These are phyloP conservation scores for Tricharina praecox DNA, from an alignment of 495 filamentous ascomycete genomes.

Conservation along the genomic window DNA sequence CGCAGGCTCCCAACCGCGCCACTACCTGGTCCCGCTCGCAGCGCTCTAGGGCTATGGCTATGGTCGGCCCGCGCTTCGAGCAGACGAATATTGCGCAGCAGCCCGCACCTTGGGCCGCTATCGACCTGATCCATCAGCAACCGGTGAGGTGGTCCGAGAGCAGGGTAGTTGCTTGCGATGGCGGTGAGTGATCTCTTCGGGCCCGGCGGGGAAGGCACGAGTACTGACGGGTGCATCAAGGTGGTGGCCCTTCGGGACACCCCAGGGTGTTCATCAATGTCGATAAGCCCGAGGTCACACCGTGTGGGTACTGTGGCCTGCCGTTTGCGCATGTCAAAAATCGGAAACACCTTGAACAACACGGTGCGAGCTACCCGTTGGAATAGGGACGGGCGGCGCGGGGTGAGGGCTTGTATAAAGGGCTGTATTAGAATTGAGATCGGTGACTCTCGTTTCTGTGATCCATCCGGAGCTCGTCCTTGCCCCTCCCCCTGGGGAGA, in stretches of 20 bases:
- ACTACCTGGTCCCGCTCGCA: constrained; percentile 71
- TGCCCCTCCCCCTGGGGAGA: no score
- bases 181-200: constrained; percentile 38
- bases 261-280: constrained; percentile 92
- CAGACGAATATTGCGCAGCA: constrained; percentile 84
- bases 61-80: constrained; percentile 89
- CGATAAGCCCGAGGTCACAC: constrained; percentile 84
- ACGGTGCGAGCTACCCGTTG: constrained; percentile 5
- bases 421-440: constrained; percentile 5
- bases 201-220: no score
- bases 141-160: constrained; percentile 83
- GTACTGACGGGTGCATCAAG: no score
- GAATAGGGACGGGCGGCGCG: neutral
- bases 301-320: constrained; percentile 85
- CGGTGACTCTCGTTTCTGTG: neutral
- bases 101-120: constrained; percentile 76
- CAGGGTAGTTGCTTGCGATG: constrained; percentile 69
- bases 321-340: constrained; percentile 43
- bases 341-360: neutral
- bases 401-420: neutral
- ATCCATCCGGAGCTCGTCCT: no score
- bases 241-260: constrained; percentile 81
- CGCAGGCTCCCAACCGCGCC: constrained; percentile 76
- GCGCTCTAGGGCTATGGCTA: constrained; percentile 58
- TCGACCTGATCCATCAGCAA: constrained; percentile 89